Evolutionary conservation across 306 rosid genomes (phyloP), one percentile per base, ranked within the genome.

Genomic region (Lupinus albus): DNA sequence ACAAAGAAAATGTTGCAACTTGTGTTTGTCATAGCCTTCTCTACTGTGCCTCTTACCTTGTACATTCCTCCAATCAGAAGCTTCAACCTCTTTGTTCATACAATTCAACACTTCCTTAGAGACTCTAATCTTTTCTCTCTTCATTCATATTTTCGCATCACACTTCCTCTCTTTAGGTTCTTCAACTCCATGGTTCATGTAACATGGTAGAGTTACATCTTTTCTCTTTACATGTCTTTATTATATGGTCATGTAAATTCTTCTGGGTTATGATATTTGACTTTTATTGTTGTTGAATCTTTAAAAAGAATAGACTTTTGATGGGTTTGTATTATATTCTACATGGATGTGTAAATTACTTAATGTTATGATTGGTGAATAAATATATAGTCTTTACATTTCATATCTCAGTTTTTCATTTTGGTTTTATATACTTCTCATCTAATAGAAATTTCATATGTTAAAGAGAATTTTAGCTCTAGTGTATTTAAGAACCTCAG

Each of bases 41-140:
- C 97, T 9, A 91, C 90, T n/a, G 87, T 82, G 75, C 98, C 98
- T 36, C 72, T 93, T 21, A 89, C 91, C 15, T 78, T 93, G 5
- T 89, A 89, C 81, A 71, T 93, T 53, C 97, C 98, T 15, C 98
- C 98, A 36, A 74, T 93, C 71, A 86, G 98, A 0, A 86, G 83
- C 87, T 76, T 93, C 48, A 89, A 70, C 48, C 83, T 82, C 39
- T 88, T 93, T 55, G 87, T 89, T 3, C 86, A 82, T 45, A 75
- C 89, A 17, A 6, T 93, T 0, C 88, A 93, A 47, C 79, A 61
- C 21, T 64, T 79, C 11, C 48, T 88, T 13, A 84, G 80, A 16
- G 76, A 81, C 11, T 83, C 82, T 51, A 16, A 84, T 8, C 1
- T 57, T 41, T 79, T 75, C 76, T 67, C 94, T 39, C 45, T 79